Percentiles rank a stretch among this genome's conserved stretches.
phyloP scores from a whole-genome alignment of 371 early-diverging fungal species.

The Zancudomyces culisetae region DNA sequence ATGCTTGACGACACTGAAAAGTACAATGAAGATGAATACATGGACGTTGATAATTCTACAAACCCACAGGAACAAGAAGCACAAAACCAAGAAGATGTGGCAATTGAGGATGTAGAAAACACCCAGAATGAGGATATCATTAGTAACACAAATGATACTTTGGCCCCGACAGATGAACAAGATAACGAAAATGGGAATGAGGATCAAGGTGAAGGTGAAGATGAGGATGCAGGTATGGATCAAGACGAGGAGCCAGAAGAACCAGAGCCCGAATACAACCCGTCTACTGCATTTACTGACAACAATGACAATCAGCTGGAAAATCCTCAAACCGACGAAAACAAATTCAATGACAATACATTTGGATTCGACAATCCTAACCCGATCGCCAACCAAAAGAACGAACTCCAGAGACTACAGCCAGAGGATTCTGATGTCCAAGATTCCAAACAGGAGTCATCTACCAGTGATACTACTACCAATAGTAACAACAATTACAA shows the following conservation, averaged over 20 bases:
- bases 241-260: background rate
- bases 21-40: slow-evolving; percentile 20
- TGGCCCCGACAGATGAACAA: slow-evolving; percentile 17
- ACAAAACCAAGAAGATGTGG: slow-evolving; percentile 24
- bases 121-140: slow-evolving; percentile 22
- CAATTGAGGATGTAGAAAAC: slow-evolving; percentile 19
- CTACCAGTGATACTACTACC: too few relatives aligned
- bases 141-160: slow-evolving; percentile 23
- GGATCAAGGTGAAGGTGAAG: slow-evolving; percentile 21
- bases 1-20: slow-evolving; percentile 34
- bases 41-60: slow-evolving; percentile 5
- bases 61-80: slow-evolving; percentile 23
- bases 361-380: background rate
- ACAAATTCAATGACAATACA: background rate
- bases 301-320: slow-evolving; percentile 16
- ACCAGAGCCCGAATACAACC: background rate
- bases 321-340: slow-evolving; percentile 6
- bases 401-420: too few relatives aligned
- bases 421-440: background rate
- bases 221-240: background rate
- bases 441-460: background rate
- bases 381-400: too few relatives aligned
- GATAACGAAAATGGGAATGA: slow-evolving; percentile 7
- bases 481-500: background rate
- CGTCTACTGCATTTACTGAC: slow-evolving; percentile 6